A percentile compares a stretch with the other conserved stretches of the same genome.
phyloP scores from a whole-genome alignment of 1,284 basidiomycete genomes.

The Ceratobasidium papillatum region DNA sequence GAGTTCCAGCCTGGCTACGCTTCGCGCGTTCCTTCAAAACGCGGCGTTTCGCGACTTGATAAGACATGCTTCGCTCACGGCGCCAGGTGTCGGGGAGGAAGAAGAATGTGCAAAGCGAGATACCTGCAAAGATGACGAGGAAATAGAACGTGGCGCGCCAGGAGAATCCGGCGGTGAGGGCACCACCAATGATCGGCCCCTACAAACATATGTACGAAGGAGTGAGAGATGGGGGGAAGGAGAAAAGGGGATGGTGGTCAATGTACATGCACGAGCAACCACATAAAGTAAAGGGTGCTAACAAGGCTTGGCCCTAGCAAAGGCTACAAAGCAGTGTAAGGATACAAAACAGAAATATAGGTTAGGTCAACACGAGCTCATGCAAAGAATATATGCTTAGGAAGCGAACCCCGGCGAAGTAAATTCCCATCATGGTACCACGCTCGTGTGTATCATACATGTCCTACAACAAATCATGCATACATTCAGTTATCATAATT shows the following conservation, averaged over 20 bases:
- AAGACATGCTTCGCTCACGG: slow-evolving; percentile 77
- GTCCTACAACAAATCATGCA: slow-evolving; percentile 56
- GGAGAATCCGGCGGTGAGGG: slow-evolving; percentile 69
- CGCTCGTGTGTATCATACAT: slow-evolving; percentile 82
- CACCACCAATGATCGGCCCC: slow-evolving; percentile 76
- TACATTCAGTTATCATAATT: neutral
- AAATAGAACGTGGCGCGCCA: slow-evolving; percentile 89
- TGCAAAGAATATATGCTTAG: slow-evolving; percentile 19
- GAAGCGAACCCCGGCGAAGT: slow-evolving; percentile 67
- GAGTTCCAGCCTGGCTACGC: slow-evolving; percentile 29
- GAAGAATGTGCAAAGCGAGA: slow-evolving; percentile 66
- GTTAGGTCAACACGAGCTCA: slow-evolving; percentile 9
- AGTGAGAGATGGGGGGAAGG: neutral
- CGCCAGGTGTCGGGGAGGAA: slow-evolving; percentile 86
- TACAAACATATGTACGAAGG: slow-evolving; percentile 53
- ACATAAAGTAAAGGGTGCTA: slow-evolving; percentile 46
- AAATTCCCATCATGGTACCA: slow-evolving; percentile 81
- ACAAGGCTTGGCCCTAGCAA: slow-evolving; percentile 50
- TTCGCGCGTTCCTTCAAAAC: slow-evolving; percentile 43
- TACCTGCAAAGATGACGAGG: slow-evolving; percentile 68
- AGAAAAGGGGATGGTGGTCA: neutral
- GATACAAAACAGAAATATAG: neutral
- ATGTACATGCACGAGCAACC: slow-evolving; percentile 20
- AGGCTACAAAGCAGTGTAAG: slow-evolving; percentile 36
- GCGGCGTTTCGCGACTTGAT: slow-evolving; percentile 63